Conservation (phyloP, 1,284 basidiomycete species). For the Thecaphora frezii region DNA sequence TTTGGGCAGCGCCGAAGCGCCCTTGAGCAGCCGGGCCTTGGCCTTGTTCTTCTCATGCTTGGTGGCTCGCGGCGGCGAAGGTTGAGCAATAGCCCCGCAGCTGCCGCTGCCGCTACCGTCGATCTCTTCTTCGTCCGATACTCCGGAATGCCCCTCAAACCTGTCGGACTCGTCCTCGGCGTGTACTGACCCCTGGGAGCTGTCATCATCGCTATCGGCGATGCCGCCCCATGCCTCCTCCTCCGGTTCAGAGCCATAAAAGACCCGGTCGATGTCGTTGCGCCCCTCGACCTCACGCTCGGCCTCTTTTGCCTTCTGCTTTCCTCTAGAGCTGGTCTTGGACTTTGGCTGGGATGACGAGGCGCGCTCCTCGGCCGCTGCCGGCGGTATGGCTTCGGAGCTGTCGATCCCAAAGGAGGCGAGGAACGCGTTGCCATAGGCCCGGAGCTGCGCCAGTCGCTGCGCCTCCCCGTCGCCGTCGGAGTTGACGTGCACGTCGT, state of each 20-base stretch:
- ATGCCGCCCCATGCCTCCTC: background rate
- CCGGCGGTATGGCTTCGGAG: background rate
- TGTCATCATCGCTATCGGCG: background rate
- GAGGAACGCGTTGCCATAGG: constrained; percentile 27
- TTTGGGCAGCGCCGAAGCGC: background rate
- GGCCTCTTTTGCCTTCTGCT: constrained; percentile 22
- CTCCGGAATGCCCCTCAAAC: background rate
- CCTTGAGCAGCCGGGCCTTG: background rate
- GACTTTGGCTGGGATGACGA: background rate
- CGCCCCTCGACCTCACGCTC: constrained; percentile 4
- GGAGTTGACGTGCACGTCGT: constrained; percentile 1
- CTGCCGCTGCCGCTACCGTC: background rate
- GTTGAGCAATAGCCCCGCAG: no score
- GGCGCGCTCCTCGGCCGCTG: background rate
- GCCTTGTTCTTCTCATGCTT: background rate
- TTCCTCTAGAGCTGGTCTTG: background rate
- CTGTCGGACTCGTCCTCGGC: background rate
- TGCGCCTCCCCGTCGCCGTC: background rate
- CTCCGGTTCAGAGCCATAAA: background rate
- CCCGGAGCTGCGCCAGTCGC: constrained; percentile 29
- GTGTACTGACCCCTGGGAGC: background rate
- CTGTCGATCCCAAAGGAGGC: constrained; percentile 21
- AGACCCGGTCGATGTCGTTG: background rate
- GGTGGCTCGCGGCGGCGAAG: background rate
- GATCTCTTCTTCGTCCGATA: background rate